Evolutionary conservation across 768 basidiomycete species (phyloP).

Genomic region (Russula sp.): DNA sequence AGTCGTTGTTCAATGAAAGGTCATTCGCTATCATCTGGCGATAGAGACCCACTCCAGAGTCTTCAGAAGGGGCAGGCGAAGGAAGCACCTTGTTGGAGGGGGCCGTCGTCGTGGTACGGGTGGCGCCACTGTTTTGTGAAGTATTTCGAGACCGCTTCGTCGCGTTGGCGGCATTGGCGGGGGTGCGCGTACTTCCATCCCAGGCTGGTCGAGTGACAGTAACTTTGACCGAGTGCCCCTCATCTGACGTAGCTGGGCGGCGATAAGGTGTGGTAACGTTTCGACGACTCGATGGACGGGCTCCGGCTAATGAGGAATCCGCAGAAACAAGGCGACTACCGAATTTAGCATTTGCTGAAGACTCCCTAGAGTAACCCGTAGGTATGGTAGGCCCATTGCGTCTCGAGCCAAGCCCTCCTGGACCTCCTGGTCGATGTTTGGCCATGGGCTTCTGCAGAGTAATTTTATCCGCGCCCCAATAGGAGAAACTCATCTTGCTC

Average conservation of each 20-base stretch:
- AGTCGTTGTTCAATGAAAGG: constrained; percentile 45
- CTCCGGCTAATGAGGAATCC: constrained; percentile 37
- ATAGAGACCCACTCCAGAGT: constrained; percentile 80
- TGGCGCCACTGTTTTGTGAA: constrained; percentile 64
- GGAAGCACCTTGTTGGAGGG: constrained; percentile 40
- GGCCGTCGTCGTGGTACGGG: constrained; percentile 30
- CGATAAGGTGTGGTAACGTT: constrained; percentile 40
- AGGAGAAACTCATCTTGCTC: constrained; percentile 92
- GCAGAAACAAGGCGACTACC: constrained; percentile 71
- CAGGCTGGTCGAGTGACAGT: constrained; percentile 72
- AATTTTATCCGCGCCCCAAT: constrained; percentile 89
- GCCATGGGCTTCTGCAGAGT: constrained; percentile 74
- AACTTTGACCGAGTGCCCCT: constrained; percentile 55
- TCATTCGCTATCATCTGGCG: constrained; percentile 75
- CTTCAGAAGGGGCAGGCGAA: constrained; percentile 72
- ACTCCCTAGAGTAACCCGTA: constrained; percentile 67
- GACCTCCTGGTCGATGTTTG: constrained; percentile 36
- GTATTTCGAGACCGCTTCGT: constrained; percentile 61
- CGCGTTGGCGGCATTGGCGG: constrained; percentile 27
- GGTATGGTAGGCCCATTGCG: constrained; percentile 36
- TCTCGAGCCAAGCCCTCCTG: constrained; percentile 27
- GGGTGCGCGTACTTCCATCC: constrained; percentile 50
- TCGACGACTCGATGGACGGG: constrained; percentile 58
- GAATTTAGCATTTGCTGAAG: constrained; percentile 90
- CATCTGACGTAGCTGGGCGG: constrained; percentile 49